A percentile compares a stretch with the other conserved stretches of the same genome.
These are phyloP conservation scores for Amanita pseudoporphyria DNA, from an alignment of 768 basidiomycete genomes.

Conservation along the genomic window DNA sequence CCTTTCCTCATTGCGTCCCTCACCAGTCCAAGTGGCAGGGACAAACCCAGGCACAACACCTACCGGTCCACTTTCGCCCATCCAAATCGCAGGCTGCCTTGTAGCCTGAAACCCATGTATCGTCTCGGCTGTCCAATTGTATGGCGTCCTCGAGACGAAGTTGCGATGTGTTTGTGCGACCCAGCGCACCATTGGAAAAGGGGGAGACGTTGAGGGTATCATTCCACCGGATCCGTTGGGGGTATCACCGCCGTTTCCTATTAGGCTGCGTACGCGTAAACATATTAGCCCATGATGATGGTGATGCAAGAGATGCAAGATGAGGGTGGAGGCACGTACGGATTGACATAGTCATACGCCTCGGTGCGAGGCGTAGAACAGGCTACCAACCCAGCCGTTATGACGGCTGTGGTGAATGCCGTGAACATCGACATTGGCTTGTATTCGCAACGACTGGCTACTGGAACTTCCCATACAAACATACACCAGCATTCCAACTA, in stretches of 20 bases:
- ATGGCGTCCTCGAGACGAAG: slow-evolving; percentile 65
- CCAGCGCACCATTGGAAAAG: slow-evolving; percentile 84
- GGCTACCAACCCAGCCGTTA: too few relatives aligned
- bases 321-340: background rate
- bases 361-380: background rate
- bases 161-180: slow-evolving; percentile 72
- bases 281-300: background rate
- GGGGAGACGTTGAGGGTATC: slow-evolving; percentile 69
- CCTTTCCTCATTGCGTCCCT: slow-evolving; percentile 1
- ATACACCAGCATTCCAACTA: too few relatives aligned
- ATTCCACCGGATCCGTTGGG: slow-evolving; percentile 69
- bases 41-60: slow-evolving; percentile 49
- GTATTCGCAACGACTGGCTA: background rate
- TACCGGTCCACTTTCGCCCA: slow-evolving; percentile 69
- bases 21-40: slow-evolving; percentile 1
- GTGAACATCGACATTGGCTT: too few relatives aligned
- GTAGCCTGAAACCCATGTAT: slow-evolving; percentile 76
- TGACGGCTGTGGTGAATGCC: too few relatives aligned
- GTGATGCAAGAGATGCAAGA: background rate
- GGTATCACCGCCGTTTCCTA: slow-evolving; percentile 64
- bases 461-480: too few relatives aligned
- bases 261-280: slow-evolving; percentile 26
- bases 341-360: slow-evolving; percentile 7
- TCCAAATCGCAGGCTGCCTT: slow-evolving; percentile 84
- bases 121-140: slow-evolving; percentile 43